A percentile compares a stretch with the other conserved stretches of the same genome.
These are phyloP conservation scores for Picea engelmannii DNA, from an alignment of 83 land plant species.

Conservation along the genomic window DNA sequence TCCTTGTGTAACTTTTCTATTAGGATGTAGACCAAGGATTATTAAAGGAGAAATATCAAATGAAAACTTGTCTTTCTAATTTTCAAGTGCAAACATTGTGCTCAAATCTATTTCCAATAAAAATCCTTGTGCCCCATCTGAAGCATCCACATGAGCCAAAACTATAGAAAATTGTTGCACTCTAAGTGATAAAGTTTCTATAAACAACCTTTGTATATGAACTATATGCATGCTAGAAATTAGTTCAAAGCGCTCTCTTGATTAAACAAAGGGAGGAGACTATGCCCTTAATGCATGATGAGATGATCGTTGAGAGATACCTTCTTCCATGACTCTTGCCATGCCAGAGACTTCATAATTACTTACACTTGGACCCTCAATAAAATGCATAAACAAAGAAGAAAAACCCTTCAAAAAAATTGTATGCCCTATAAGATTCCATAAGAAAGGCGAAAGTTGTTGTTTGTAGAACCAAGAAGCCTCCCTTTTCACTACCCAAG, in stretches of 20 bases:
- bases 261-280: not conserved
- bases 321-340: not conserved
- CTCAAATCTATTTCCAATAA: constrained; percentile 27
- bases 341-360: not conserved
- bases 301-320: not conserved
- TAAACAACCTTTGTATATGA: not conserved
- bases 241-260: not conserved
- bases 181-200: constrained; percentile 20
- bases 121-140: constrained; percentile 45
- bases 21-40: constrained; percentile 30
- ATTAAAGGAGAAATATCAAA: constrained; percentile 34
- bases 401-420: too few relatives aligned
- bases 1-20: not conserved
- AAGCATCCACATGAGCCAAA: constrained; percentile 30
- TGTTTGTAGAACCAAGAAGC: constrained; percentile 42
- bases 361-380: not conserved
- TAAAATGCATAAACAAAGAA: not conserved
- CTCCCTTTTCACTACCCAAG: constrained; percentile 32
- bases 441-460: constrained; percentile 25
- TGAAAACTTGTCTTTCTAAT: constrained; percentile 13
- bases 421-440: constrained; percentile 26
- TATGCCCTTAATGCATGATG: not conserved
- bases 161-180: constrained; percentile 34
- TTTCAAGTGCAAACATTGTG: constrained; percentile 14
- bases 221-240: not conserved